A percentile compares a stretch with the other conserved stretches of the same genome.
phyloP scores from a whole-genome alignment of 352 stramenopile species.

The Phytopythium ostracodes region DNA sequence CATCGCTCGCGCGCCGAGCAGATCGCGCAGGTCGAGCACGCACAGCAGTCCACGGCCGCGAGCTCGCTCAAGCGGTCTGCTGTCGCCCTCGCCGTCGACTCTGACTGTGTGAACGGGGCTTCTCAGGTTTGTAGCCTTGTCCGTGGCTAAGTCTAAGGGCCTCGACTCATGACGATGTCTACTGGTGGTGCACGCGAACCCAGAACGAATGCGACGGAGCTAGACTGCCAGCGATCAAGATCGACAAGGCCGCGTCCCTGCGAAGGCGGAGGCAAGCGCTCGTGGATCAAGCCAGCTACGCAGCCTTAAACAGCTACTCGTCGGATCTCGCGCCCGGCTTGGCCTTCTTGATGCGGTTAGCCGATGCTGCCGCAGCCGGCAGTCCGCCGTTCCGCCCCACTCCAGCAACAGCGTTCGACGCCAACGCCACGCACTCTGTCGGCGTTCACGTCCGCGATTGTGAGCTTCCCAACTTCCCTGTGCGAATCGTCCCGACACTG shows the following conservation, averaged over 20 bases:
- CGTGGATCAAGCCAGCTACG: slow-evolving; percentile 41
- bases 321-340: slow-evolving; percentile 20
- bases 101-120: background rate
- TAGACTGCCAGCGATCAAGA: background rate
- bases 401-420: background rate
- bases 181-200: background rate
- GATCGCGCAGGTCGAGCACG: slow-evolving; percentile 21
- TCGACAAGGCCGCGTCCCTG: background rate
- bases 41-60: slow-evolving; percentile 43
- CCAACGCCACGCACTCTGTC: background rate
- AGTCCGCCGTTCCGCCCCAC: background rate
- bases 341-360: slow-evolving; percentile 43
- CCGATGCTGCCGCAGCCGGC: background rate
- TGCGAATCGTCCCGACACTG: slow-evolving; percentile 21
- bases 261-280: slow-evolving; percentile 29
- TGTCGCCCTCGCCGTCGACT: background rate
- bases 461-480: slow-evolving; percentile 22
- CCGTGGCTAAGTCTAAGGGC: background rate
- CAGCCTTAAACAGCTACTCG: slow-evolving; percentile 10
- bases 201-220: background rate
- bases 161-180: background rate
- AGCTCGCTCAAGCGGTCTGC: slow-evolving; percentile 34
- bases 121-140: background rate
- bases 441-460: slow-evolving; percentile 4
- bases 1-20: slow-evolving; percentile 12